Percentiles rank a stretch among this genome's conserved stretches.
phyloP scores from a whole-genome alignment of 139 green algal species.

The Yamagishiella unicocca region DNA sequence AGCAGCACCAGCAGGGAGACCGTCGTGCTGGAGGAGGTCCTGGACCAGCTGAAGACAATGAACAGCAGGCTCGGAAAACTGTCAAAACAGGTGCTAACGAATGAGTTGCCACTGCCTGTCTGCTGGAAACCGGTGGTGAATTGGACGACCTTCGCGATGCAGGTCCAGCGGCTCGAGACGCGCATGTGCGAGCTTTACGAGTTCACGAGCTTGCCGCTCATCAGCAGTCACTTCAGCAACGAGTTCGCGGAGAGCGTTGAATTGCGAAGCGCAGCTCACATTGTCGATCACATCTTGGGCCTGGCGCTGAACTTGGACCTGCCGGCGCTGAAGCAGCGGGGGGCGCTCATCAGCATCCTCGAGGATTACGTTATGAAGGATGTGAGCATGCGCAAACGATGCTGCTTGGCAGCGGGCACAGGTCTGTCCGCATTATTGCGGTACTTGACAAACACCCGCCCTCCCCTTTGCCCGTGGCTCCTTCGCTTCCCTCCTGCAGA shows the following conservation, averaged over 20 bases:
- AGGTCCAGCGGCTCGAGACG: slow-evolving; percentile 24
- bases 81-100: slow-evolving; percentile 10
- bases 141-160: not conserved
- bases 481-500: not conserved
- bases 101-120: not conserved
- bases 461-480: no score
- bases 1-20: not conserved
- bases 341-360: slow-evolving; percentile 6
- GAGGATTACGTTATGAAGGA: slow-evolving; percentile 44
- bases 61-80: slow-evolving; percentile 9
- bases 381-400: no score
- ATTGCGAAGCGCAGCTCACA: not conserved
- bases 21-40: not conserved
- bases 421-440: no score
- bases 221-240: slow-evolving; percentile 16
- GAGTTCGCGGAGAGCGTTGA: slow-evolving; percentile 10
- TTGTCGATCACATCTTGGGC: slow-evolving; percentile 36
- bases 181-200: slow-evolving; percentile 31
- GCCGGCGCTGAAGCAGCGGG: slow-evolving; percentile 14
- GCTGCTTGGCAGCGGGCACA: no score
- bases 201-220: slow-evolving; percentile 26
- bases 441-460: no score
- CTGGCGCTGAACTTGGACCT: slow-evolving; percentile 33
- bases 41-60: not conserved
- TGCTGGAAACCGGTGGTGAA: no score